Conservation (phyloP, 371 early-diverging fungal genomes). For the Haplosporangium sp. region DNA sequence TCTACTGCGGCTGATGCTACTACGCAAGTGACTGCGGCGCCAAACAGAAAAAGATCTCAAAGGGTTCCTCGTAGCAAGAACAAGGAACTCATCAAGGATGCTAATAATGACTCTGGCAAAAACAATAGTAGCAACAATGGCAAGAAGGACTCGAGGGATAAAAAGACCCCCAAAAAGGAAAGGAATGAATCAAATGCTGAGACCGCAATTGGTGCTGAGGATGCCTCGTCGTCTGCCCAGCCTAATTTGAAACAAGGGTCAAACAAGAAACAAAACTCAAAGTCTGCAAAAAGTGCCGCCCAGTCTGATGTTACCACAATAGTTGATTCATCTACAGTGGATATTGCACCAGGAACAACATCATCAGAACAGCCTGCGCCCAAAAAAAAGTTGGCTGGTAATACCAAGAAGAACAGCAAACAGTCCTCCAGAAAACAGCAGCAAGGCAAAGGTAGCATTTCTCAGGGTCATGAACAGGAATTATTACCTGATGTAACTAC, state of each 20-base stretch:
- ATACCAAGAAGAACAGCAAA: conserved; percentile 10
- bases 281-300: conserved; percentile 5
- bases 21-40: conserved; percentile 5
- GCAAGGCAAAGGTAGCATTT: conserved; percentile 5
- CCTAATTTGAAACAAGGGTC: conserved; percentile 12
- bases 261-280: conserved; percentile 27
- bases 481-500: background rate
- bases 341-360: background rate
- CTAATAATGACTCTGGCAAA: background rate
- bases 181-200: background rate
- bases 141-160: conserved; percentile 18
- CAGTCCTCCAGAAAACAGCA: conserved; percentile 17
- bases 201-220: background rate
- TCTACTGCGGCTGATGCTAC: background rate
- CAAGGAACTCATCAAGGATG: background rate
- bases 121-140: background rate
- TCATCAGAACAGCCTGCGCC: conserved; percentile 11
- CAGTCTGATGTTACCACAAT: background rate
- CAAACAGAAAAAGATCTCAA: conserved; percentile 16
- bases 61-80: conserved; percentile 15
- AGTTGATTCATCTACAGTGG: conserved; percentile 2
- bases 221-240: conserved; percentile 4
- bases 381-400: conserved; percentile 7
- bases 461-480: conserved; percentile 3
- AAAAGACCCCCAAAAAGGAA: conserved; percentile 21